Base-by-base conservation (phyloP, 2,329 filamentous ascomycete species). In the Helotiales sp. region DNA sequence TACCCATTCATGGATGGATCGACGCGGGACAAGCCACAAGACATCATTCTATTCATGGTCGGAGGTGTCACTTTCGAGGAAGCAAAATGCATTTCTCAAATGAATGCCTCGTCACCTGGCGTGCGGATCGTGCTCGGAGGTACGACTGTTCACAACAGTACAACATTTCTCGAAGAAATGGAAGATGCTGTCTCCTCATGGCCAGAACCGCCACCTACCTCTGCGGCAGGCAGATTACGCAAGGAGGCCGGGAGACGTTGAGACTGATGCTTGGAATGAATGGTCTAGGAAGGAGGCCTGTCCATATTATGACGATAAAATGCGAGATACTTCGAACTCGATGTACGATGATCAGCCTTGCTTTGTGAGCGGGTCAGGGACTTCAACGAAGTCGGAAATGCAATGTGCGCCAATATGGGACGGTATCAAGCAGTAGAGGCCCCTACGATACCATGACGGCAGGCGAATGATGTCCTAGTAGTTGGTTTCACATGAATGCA, bases 51-150 rank as follows among this genome's bases (percentile, higher is more conserved):
- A 7, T 99, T 99, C 71, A 93, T 99, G 70, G 81, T 97, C 24
- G 95, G 95, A 5, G 95, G 95, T 2, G 87, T 89, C 17, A 99
- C 95, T 0, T 99, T 97, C 69, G 95, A 99, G 73, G 95, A 99
- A 74, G 93, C 95, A 5, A 97, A 96, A 77, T 92, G 91, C 81
- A 86, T 98, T 36, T 91, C 95, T n/a, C 87, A 93, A 65, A 87
- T 99, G 58, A 99, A 99, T 75, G 92, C 92, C 17, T 91, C 88
- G 57, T 90, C 90, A 10, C 93, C 93, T 0, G 95, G 95, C 0
- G 82, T 98, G 9, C 84, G 95, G 55, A 87, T 99, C 3, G 92
- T 98, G 10, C 77, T 99, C 5, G 93, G 92, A 9, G 93, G 92
- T 3, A 98, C 95, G 0, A 86, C 84, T 6, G 81, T 99, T 64